Evolutionary conservation across 371 early-diverging fungal species (phyloP).

Genomic region (Mortierella sp.): DNA sequence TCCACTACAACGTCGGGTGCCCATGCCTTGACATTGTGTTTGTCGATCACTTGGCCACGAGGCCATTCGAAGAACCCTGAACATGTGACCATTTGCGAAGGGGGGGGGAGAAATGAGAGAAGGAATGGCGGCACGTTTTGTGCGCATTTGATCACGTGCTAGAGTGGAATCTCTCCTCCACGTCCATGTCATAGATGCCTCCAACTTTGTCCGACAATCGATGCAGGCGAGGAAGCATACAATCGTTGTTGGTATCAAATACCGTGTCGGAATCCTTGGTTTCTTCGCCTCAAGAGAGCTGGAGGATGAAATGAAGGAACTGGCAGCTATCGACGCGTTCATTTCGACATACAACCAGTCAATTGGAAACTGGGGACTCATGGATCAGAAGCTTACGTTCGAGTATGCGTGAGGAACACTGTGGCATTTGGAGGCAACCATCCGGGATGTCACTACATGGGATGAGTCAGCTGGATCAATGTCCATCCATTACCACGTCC

Average conservation of each 20-base stretch:
- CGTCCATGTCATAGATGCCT: constrained; percentile 17
- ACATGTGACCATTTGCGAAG: no score
- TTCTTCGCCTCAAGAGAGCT: constrained; percentile 50
- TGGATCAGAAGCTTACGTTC: constrained; percentile 58
- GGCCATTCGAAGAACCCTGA: no score
- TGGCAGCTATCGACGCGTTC: background rate
- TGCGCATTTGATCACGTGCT: no score
- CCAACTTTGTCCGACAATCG: constrained; percentile 24
- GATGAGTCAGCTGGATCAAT: constrained; percentile 62
- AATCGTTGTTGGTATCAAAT: constrained; percentile 42
- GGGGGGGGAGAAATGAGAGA: no score
- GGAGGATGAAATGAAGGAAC: constrained; percentile 22
- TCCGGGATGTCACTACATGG: constrained; percentile 51
- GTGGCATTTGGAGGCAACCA: constrained; percentile 60
- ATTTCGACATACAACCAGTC: constrained; percentile 18
- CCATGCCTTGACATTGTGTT: no score
- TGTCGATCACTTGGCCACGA: no score
- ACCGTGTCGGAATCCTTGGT: constrained; percentile 46
- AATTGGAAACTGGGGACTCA: constrained; percentile 56
- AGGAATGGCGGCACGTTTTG: no score
- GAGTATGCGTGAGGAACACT: constrained; percentile 61
- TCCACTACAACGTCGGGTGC: no score
- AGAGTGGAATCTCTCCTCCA: no score
- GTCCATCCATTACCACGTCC: constrained; percentile 39
- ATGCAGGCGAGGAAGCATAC: constrained; percentile 18